phyloP scores from a whole-genome alignment of 345 rosid genomes.

The Syzygium oleosum region DNA sequence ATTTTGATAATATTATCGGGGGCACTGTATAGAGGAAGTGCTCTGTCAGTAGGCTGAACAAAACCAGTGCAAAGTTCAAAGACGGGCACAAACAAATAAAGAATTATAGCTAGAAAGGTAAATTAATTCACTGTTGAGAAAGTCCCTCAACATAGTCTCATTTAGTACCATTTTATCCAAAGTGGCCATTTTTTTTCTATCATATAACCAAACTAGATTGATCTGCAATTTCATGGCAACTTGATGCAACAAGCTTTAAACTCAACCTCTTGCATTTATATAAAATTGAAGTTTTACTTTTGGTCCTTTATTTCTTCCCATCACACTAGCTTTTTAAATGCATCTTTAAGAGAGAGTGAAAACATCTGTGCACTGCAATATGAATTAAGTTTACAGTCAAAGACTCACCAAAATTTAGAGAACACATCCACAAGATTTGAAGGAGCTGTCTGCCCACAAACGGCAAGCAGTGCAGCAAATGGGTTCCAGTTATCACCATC shows the following conservation, averaged over 20 bases:
- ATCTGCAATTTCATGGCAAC: background rate
- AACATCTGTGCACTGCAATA: background rate
- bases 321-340: background rate
- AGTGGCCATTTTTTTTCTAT: background rate
- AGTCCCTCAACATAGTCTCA: background rate
- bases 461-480: conserved; percentile 49
- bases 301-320: background rate
- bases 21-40: conserved; percentile 37
- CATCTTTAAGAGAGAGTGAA: background rate
- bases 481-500: conserved; percentile 38
- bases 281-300: background rate
- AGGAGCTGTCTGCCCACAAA: conserved; percentile 63
- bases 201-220: background rate
- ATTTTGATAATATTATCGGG: conserved; percentile 63
- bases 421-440: conserved; percentile 50
- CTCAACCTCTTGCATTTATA: background rate
- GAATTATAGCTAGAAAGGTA: background rate
- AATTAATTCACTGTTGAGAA: background rate
- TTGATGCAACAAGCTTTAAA: background rate
- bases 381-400: background rate
- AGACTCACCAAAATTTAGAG: conserved; percentile 70
- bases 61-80: background rate
- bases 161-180: background rate
- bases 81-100: background rate
- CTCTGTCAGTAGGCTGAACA: background rate